Conservation (phyloP, 2,329 filamentous ascomycete species). For the Escovopsis sp. region DNA sequence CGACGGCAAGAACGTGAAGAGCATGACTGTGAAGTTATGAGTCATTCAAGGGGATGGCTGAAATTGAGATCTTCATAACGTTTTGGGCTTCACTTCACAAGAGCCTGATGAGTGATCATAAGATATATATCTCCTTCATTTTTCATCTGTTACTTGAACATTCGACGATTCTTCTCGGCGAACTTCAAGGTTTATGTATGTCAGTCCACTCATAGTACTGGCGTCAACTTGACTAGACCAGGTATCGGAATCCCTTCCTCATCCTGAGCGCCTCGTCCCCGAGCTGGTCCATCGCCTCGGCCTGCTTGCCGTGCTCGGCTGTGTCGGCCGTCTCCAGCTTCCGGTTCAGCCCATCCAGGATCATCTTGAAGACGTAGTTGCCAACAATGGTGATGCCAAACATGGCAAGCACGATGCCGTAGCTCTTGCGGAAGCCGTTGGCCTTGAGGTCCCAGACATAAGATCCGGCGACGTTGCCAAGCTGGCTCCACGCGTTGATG, state of each 20-base stretch:
- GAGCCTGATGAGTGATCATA: no score
- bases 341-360: conserved; percentile 32
- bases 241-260: conserved; percentile 33
- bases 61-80: not conserved
- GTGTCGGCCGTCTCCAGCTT: conserved; percentile 30
- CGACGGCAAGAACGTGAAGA: conserved; percentile 8
- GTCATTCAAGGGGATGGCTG: not conserved
- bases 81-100: not conserved
- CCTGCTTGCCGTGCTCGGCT: conserved; percentile 22
- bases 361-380: conserved; percentile 32
- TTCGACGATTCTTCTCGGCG: not conserved
- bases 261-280: conserved; percentile 30
- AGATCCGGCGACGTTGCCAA: conserved; percentile 44
- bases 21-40: conserved; percentile 2
- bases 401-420: conserved; percentile 51
- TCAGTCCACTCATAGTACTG: no score
- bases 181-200: no score
- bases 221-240: conserved; percentile 20
- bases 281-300: conserved; percentile 23
- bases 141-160: not conserved
- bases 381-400: conserved; percentile 43
- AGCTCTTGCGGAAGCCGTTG: conserved; percentile 48
- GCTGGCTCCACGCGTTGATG: conserved; percentile 43
- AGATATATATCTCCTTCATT: no score
- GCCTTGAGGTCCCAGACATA: conserved; percentile 48